Conservation (phyloP, 345 rosid genomes). For the Streptanthus diversifolius region DNA sequence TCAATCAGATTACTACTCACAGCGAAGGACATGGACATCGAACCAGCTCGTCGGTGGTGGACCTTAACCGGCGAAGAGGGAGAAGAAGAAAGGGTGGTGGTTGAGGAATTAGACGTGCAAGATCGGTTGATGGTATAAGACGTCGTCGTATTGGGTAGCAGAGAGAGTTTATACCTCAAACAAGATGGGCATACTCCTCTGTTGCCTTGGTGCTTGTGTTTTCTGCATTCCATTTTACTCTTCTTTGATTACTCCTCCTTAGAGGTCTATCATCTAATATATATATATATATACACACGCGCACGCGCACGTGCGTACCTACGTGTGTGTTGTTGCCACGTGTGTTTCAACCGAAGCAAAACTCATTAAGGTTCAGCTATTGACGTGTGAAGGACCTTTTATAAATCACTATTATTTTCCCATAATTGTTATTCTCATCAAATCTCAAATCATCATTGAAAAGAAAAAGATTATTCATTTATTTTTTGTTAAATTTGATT, state of each 20-base stretch:
- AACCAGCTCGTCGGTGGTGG: constrained; percentile 41
- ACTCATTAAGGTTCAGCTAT: neutral
- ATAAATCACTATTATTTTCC: too few species aligned
- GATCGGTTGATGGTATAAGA: constrained; percentile 16
- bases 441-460: too few species aligned
- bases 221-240: constrained; percentile 34
- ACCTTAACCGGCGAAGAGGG: constrained; percentile 11
- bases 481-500: too few species aligned
- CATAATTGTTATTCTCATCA: too few species aligned
- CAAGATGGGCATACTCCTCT: constrained; percentile 33
- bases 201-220: constrained; percentile 26
- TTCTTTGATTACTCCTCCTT: neutral
- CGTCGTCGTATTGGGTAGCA: constrained; percentile 17
- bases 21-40: constrained; percentile 43
- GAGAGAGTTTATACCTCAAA: constrained; percentile 30
- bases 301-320: constrained; percentile 7
- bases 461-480: too few species aligned
- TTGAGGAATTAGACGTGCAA: neutral
- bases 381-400: too few species aligned
- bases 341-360: constrained; percentile 10
- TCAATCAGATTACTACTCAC: constrained; percentile 28
- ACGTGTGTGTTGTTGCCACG: constrained; percentile 27
- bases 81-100: constrained; percentile 25
- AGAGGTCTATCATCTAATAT: neutral
- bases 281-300: neutral